Evolutionary conservation across 768 basidiomycete species (phyloP).

Genomic region (Suillus ampliporus): DNA sequence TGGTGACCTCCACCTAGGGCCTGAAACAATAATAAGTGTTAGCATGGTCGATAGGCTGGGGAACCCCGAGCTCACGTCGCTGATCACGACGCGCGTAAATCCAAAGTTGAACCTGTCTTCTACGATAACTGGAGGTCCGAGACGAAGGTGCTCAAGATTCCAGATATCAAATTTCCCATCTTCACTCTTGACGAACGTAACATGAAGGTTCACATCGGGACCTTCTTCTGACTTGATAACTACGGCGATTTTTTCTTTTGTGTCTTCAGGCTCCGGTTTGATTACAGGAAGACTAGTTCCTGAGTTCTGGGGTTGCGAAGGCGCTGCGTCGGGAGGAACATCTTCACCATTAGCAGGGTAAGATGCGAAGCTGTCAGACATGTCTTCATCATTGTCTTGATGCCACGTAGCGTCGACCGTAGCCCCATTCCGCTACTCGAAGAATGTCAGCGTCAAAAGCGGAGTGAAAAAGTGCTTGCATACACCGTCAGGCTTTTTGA

Average conservation of each 20-base stretch:
- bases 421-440: background rate
- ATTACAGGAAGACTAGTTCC: background rate
- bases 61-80: conserved; percentile 13
- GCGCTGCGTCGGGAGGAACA: background rate
- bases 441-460: background rate
- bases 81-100: conserved; percentile 23
- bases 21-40: background rate
- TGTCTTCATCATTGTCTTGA: background rate
- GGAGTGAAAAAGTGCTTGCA: background rate
- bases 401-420: background rate
- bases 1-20: background rate
- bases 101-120: conserved; percentile 15
- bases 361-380: background rate
- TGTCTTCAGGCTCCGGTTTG: conserved; percentile 7
- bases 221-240: conserved; percentile 16
- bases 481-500: background rate
- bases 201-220: background rate
- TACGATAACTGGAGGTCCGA: conserved; percentile 16
- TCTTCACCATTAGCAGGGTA: background rate
- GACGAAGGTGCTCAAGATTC: conserved; percentile 14
- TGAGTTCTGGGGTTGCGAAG: background rate
- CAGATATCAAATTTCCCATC: conserved; percentile 17
- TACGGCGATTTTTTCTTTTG: conserved; percentile 2
- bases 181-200: conserved; percentile 14
- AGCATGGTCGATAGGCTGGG: background rate